Percentiles rank a stretch among this genome's conserved stretches.
Conservation (phyloP, 2,329 filamentous ascomycete species). For the Calonectria pteridis region DNA sequence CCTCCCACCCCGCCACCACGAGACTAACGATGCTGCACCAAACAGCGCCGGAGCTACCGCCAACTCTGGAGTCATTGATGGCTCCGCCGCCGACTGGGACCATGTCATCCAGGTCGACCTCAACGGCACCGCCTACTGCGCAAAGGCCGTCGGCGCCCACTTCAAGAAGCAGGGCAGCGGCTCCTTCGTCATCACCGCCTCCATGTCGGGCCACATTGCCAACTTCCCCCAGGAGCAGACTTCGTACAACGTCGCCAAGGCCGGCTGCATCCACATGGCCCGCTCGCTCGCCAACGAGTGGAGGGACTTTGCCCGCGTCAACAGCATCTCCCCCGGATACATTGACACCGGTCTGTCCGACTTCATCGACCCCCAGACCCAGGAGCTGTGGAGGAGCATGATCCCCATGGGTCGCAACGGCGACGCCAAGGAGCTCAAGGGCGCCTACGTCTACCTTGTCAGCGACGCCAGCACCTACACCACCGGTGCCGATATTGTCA, state of each 20-base stretch:
- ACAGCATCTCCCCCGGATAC: slow-evolving; percentile 61
- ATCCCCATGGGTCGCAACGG: slow-evolving; percentile 67
- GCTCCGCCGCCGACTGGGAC: slow-evolving; percentile 74
- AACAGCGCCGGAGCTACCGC: slow-evolving; percentile 73
- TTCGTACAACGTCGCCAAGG: slow-evolving; percentile 68
- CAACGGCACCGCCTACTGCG: slow-evolving; percentile 60
- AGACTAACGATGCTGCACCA: slow-evolving; percentile 15
- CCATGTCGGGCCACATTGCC: slow-evolving; percentile 62
- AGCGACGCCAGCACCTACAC: slow-evolving; percentile 64
- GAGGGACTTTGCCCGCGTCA: slow-evolving; percentile 68
- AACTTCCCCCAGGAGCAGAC: slow-evolving; percentile 66
- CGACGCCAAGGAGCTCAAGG: slow-evolving; percentile 75
- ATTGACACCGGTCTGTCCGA: slow-evolving; percentile 67
- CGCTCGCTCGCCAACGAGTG: slow-evolving; percentile 67
- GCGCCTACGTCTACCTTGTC: slow-evolving; percentile 66
- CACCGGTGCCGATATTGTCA: slow-evolving; percentile 62
- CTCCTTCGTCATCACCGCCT: slow-evolving; percentile 64
- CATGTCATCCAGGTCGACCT: slow-evolving; percentile 61
- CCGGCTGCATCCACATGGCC: slow-evolving; percentile 66
- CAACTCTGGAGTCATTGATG: slow-evolving; percentile 75
- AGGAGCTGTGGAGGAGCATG: slow-evolving; percentile 53
- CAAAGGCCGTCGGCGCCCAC: slow-evolving; percentile 58
- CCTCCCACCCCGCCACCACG: not conserved
- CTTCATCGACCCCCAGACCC: slow-evolving; percentile 22
- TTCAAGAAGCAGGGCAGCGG: slow-evolving; percentile 59